These are phyloP conservation scores for Lophiotrema nucula DNA, from an alignment of 495 filamentous ascomycete genomes.

Conservation along the genomic window DNA sequence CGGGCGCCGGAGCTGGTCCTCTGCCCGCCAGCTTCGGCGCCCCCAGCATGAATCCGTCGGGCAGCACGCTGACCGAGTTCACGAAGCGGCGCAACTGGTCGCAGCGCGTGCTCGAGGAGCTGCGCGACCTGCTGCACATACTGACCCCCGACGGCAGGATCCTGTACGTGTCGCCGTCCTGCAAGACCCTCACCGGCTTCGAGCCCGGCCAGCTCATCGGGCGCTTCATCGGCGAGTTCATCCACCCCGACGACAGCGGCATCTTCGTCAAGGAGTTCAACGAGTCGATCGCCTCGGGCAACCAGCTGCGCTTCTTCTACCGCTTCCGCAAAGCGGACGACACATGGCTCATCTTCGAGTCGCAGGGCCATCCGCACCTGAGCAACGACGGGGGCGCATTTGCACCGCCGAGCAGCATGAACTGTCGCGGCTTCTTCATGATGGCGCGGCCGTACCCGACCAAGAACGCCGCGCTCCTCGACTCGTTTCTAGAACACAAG, in stretches of 20 bases:
- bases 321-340: conserved; percentile 76
- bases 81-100: conserved; percentile 88
- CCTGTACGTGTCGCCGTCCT: conserved; percentile 78
- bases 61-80: conserved; percentile 73
- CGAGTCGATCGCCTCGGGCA: conserved; percentile 80
- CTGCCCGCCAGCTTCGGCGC: conserved; percentile 55
- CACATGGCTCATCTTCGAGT: conserved; percentile 77
- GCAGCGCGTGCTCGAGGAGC: conserved; percentile 81
- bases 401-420: conserved; percentile 59
- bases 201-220: conserved; percentile 66
- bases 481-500: conserved; percentile 96
- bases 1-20: conserved; percentile 55
- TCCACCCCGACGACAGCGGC: conserved; percentile 84
- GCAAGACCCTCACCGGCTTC: conserved; percentile 75
- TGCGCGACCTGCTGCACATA: conserved; percentile 86
- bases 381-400: conserved; percentile 62
- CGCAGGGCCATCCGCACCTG: conserved; percentile 88
- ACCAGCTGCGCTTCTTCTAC: conserved; percentile 83
- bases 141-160: conserved; percentile 81
- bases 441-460: conserved; percentile 90
- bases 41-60: conserved; percentile 49
- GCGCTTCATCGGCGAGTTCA: conserved; percentile 70
- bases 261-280: conserved; percentile 88
- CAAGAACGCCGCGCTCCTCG: conserved; percentile 76
- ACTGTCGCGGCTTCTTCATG: conserved; percentile 89